Evolutionary conservation across 345 rosid species (phyloP).

Genomic region (Gossypium raimondii): DNA sequence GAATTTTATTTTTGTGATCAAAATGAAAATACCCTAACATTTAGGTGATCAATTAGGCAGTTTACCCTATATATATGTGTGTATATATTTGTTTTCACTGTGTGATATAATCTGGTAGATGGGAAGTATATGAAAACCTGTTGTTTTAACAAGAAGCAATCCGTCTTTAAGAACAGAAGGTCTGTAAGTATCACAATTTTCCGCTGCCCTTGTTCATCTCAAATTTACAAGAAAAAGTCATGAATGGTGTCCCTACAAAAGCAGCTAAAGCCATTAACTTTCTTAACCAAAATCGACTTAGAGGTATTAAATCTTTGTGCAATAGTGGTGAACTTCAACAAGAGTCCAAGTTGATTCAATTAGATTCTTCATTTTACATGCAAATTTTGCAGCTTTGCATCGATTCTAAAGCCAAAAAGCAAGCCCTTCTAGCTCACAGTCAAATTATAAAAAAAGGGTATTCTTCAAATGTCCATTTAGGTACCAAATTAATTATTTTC

Average conservation of each 20-base stretch:
- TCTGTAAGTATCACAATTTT: background rate
- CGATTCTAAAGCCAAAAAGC: slow-evolving; percentile 15
- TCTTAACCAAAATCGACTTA: background rate
- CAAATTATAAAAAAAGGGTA: slow-evolving; percentile 43
- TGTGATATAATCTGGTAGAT: too few relatives aligned
- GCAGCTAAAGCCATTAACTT: background rate
- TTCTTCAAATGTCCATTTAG: slow-evolving; percentile 32
- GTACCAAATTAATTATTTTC: slow-evolving; percentile 34
- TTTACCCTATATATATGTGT: too few relatives aligned
- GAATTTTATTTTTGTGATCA: too few relatives aligned
- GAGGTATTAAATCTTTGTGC: background rate
- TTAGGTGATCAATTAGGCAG: too few relatives aligned
- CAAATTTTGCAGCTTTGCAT: slow-evolving; percentile 37
- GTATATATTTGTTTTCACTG: too few relatives aligned
- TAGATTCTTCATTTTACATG: slow-evolving; percentile 24
- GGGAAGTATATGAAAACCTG: background rate
- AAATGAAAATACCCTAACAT: too few relatives aligned
- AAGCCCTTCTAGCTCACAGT: slow-evolving; percentile 37
- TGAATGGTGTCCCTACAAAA: background rate
- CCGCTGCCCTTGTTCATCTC: background rate
- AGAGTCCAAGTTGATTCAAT: slow-evolving; percentile 11
- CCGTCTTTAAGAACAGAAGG: background rate
- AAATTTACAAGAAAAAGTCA: background rate
- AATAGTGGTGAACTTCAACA: background rate
- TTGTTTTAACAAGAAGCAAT: background rate